Conservation (phyloP, 2,329 filamentous ascomycete species). For the Davidsoniella eucalypti region DNA sequence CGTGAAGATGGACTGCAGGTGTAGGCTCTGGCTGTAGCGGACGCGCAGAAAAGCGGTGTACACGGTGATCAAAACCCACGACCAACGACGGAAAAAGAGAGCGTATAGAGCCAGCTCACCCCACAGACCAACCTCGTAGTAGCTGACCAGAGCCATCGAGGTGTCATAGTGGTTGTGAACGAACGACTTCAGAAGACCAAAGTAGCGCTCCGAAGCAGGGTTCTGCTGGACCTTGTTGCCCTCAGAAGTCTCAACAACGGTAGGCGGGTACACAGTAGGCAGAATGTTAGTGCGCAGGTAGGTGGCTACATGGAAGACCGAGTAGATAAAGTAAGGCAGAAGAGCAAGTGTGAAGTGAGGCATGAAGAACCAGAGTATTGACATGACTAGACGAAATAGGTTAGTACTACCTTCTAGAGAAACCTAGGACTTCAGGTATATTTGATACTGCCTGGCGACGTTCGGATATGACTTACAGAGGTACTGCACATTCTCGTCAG, state of each 20-base stretch:
- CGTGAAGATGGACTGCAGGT: conserved; percentile 71
- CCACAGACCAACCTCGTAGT: conserved; percentile 78
- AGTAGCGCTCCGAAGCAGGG: conserved; percentile 23
- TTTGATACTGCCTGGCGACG: neutral
- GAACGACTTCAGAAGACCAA: conserved; percentile 69
- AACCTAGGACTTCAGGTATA: neutral
- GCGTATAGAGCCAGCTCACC: conserved; percentile 66
- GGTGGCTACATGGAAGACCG: conserved; percentile 93
- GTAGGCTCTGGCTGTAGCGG: conserved; percentile 74
- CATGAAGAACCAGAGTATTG: conserved; percentile 88
- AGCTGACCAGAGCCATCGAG: conserved; percentile 84
- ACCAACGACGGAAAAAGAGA: conserved; percentile 74
- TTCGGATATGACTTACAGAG: conserved; percentile 46
- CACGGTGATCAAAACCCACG: conserved; percentile 70
- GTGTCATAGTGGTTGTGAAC: conserved; percentile 97
- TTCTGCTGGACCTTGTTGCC: conserved; percentile 32
- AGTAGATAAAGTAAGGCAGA: conserved; percentile 91
- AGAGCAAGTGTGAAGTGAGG: conserved; percentile 81
- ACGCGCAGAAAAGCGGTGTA: conserved; percentile 91
- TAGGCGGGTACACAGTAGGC: conserved; percentile 62
- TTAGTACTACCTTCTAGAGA: neutral
- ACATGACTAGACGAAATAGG: conserved; percentile 9
- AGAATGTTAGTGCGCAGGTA: conserved; percentile 90
- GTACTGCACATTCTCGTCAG: conserved; percentile 97
- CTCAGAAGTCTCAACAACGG: conserved; percentile 36